Conservation (phyloP, 768 basidiomycete species). For the Lactarius evosmus region DNA sequence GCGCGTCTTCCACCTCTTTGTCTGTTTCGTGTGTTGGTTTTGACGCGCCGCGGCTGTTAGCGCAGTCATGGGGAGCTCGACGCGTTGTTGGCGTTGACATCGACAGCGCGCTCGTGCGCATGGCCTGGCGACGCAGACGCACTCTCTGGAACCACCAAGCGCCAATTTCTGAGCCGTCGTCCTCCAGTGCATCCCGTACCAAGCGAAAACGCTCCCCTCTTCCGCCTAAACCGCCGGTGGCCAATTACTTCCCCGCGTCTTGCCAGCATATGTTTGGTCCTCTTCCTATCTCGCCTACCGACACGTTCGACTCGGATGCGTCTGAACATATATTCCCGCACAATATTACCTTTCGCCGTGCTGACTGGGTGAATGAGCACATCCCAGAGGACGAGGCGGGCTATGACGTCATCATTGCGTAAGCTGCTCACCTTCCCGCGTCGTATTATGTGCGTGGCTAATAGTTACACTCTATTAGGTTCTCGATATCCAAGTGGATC, state of each 20-base stretch:
- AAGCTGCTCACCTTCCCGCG: slow-evolving; percentile 31
- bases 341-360: slow-evolving; percentile 67
- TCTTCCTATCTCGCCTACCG: slow-evolving; percentile 58
- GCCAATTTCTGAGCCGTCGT: slow-evolving; percentile 34
- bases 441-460: not conserved
- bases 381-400: slow-evolving; percentile 56
- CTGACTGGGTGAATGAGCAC: slow-evolving; percentile 65
- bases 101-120: slow-evolving; percentile 67
- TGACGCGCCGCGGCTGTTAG: slow-evolving; percentile 37
- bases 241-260: slow-evolving; percentile 72
- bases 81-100: slow-evolving; percentile 83
- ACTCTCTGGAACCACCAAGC: slow-evolving; percentile 68
- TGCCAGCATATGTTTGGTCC: slow-evolving; percentile 74
- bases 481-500: slow-evolving; percentile 91
- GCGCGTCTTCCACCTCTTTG: slow-evolving; percentile 28
- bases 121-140: slow-evolving; percentile 70
- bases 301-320: slow-evolving; percentile 29
- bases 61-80: slow-evolving; percentile 59
- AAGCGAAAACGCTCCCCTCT: slow-evolving; percentile 28
- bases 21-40: not conserved
- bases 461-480: slow-evolving; percentile 40
- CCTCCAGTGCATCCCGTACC: not conserved
- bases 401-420: slow-evolving; percentile 84
- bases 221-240: not conserved
- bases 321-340: slow-evolving; percentile 58